Conservation (phyloP, 2,329 filamentous ascomycete genomes). For the Iodosphaeria phyllophila region DNA sequence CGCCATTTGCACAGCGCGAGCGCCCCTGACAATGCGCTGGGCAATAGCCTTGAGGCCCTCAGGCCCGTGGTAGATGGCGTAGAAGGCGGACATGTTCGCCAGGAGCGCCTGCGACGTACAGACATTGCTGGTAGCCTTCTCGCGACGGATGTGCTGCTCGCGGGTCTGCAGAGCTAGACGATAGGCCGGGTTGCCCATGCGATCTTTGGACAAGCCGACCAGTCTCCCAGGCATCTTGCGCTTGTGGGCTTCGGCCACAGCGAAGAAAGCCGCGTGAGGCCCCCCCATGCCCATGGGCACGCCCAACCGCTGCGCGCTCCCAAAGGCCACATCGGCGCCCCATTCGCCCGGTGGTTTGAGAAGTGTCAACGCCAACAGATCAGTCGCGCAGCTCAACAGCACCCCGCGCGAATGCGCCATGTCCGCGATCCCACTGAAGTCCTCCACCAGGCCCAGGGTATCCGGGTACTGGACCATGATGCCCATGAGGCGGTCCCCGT, state of each 20-base stretch:
- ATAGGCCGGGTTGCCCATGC: constrained; percentile 63
- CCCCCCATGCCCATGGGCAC: constrained; percentile 85
- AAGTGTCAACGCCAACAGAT: constrained; percentile 71
- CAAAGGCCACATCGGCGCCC: constrained; percentile 88
- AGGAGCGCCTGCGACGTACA: constrained; percentile 88
- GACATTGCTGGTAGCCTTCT: constrained; percentile 95
- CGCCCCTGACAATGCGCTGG: constrained; percentile 52
- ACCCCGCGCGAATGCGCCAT: constrained; percentile 60
- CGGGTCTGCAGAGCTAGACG: constrained; percentile 77
- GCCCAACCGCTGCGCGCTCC: constrained; percentile 78
- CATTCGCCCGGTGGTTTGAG: constrained; percentile 85
- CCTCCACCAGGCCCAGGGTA: constrained; percentile 61
- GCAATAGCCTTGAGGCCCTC: constrained; percentile 69
- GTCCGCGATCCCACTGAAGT: constrained; percentile 58
- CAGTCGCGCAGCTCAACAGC: constrained; percentile 74
- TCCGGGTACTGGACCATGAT: constrained; percentile 93
- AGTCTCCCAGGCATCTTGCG: constrained; percentile 83
- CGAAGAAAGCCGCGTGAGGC: constrained; percentile 94
- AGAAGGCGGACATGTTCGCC: constrained; percentile 92
- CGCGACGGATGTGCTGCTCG: constrained; percentile 88
- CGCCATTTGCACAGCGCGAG: constrained; percentile 48
- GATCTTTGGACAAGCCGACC: constrained; percentile 81
- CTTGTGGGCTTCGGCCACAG: constrained; percentile 80
- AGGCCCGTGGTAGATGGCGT: constrained; percentile 86
- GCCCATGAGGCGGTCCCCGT: constrained; percentile 70